A percentile compares a stretch with the other conserved stretches of the same genome.
phyloP scores from a whole-genome alignment of 2,329 filamentous ascomycete species.

The Aspergillus tubingensis region DNA sequence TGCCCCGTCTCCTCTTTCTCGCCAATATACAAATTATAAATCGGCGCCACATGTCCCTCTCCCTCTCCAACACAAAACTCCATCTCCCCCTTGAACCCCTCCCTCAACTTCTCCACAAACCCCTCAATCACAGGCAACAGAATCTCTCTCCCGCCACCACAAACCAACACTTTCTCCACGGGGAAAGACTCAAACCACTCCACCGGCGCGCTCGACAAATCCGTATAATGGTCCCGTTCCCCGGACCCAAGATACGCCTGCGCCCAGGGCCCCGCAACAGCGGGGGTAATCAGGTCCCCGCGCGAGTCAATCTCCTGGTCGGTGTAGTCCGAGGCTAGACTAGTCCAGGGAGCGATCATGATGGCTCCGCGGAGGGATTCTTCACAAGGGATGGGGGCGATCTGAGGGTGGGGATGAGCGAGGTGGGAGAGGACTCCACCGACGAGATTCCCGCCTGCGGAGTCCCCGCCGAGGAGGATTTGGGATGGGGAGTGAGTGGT shows the following conservation, averaged over 20 bases:
- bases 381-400: slow-evolving; percentile 46
- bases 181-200: slow-evolving; percentile 58
- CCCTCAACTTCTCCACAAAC: slow-evolving; percentile 51
- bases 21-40: slow-evolving; percentile 43
- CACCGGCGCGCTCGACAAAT: slow-evolving; percentile 51
- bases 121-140: slow-evolving; percentile 58
- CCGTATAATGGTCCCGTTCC: slow-evolving; percentile 54
- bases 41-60: slow-evolving; percentile 46
- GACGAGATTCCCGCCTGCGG: slow-evolving; percentile 47
- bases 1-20: slow-evolving; percentile 42
- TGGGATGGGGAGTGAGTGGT: slow-evolving; percentile 35
- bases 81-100: slow-evolving; percentile 26
- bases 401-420: slow-evolving; percentile 58
- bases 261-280: slow-evolving; percentile 49
- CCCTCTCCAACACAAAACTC: slow-evolving; percentile 40
- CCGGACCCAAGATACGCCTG: slow-evolving; percentile 49
- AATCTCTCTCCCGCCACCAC: slow-evolving; percentile 58
- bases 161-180: slow-evolving; percentile 54
- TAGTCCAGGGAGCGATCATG: slow-evolving; percentile 61
- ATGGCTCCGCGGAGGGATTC: slow-evolving; percentile 53
- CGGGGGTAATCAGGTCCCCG: slow-evolving; percentile 53
- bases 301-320: slow-evolving; percentile 49
- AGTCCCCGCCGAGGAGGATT: slow-evolving; percentile 48
- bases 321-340: slow-evolving; percentile 50
- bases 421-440: slow-evolving; percentile 43